phyloP scores from a whole-genome alignment of 306 rosid genomes.

The Cucurbita pepo region DNA sequence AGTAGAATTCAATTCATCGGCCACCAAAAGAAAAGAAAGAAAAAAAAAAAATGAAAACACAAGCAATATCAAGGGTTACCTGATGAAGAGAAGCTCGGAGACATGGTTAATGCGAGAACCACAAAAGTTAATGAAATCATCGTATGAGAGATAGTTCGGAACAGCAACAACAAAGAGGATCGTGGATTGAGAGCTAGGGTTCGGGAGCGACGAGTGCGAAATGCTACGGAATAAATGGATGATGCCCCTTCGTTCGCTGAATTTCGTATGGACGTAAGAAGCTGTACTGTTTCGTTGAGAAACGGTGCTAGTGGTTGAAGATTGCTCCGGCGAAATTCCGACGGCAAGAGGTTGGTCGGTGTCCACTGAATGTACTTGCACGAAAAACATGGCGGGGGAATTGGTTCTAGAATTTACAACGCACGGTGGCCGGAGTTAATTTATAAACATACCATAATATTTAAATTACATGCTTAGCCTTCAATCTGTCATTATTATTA shows the following conservation, averaged over 20 bases:
- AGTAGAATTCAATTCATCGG: neutral
- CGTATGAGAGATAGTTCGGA: conserved; percentile 69
- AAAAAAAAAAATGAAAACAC: neutral
- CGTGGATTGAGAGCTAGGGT: conserved; percentile 43
- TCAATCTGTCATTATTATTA: no score
- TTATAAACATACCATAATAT: neutral
- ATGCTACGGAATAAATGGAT: conserved; percentile 59
- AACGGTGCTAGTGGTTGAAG: conserved; percentile 11
- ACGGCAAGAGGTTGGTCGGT: conserved; percentile 31
- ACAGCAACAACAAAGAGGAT: conserved; percentile 59
- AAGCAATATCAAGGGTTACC: conserved; percentile 16
- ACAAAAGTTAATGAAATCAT: conserved; percentile 57
- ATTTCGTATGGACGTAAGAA: conserved; percentile 16
- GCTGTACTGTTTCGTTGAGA: conserved; percentile 6
- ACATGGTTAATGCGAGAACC: conserved; percentile 47
- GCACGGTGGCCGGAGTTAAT: neutral
- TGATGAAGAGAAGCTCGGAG: conserved; percentile 60
- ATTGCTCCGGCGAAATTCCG: conserved; percentile 15
- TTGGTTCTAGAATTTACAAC: neutral
- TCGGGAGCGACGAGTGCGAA: conserved; percentile 36
- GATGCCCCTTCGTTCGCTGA: conserved; percentile 59
- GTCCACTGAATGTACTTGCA: conserved; percentile 82
- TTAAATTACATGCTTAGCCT: neutral
- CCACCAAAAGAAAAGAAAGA: neutral
- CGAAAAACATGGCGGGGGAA: conserved; percentile 46